phyloP scores from a whole-genome alignment of 345 rosid genomes.

The Rhodamnia argentea region DNA sequence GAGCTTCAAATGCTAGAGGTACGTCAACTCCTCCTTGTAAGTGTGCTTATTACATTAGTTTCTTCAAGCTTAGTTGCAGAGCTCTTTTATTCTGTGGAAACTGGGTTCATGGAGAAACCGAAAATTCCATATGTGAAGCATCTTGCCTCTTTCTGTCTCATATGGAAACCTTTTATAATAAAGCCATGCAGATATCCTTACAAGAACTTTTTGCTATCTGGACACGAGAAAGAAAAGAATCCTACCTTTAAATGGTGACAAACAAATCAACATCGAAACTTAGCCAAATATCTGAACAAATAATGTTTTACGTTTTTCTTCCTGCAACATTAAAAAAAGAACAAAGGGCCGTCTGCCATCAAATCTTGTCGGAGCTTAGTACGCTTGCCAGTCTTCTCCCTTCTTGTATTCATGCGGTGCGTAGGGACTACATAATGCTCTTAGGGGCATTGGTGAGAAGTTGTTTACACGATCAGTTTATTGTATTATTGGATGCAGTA shows the following conservation, averaged over 20 bases:
- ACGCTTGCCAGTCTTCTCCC: not conserved
- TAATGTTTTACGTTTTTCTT: not conserved
- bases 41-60: not conserved
- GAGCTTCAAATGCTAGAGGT: constrained; percentile 82
- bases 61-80: not conserved
- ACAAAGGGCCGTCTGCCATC: not conserved
- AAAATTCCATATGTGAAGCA: not conserved
- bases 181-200: not conserved
- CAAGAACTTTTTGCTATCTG: not conserved
- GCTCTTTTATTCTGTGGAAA: not conserved
- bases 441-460: not conserved
- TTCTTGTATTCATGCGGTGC: not conserved
- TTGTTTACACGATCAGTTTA: not conserved
- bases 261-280: not conserved
- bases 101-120: not conserved
- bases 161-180: not conserved
- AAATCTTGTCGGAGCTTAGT: not conserved
- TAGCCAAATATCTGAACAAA: not conserved
- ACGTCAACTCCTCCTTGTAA: constrained; percentile 3
- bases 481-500: constrained; percentile 28
- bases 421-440: not conserved
- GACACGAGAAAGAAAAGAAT: not conserved
- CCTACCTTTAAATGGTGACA: not conserved
- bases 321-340: not conserved
- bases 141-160: not conserved